Conservation (phyloP, 305 asterid genomes). For the Fraxinus paxiana region DNA sequence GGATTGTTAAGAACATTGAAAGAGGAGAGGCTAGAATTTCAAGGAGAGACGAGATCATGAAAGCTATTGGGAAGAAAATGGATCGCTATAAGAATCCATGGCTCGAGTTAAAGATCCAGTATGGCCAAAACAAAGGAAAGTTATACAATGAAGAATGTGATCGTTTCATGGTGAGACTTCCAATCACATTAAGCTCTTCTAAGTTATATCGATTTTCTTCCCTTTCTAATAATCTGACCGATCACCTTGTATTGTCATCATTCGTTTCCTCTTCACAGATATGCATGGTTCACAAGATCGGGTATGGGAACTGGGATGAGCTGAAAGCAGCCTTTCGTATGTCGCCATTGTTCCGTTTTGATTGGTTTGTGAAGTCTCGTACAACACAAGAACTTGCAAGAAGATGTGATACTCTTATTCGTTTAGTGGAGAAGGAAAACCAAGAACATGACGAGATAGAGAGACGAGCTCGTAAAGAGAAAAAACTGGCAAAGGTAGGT, state of each 20-base stretch:
- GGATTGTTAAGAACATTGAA: slow-evolving; percentile 88
- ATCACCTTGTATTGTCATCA: neutral
- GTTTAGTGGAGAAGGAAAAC: slow-evolving; percentile 89
- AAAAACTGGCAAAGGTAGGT: slow-evolving; percentile 81
- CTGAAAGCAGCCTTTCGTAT: slow-evolving; percentile 95
- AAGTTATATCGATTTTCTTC: neutral
- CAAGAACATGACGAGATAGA: slow-evolving; percentile 95
- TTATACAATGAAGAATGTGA: slow-evolving; percentile 98
- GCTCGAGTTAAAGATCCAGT: slow-evolving; percentile 91
- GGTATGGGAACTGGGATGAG: slow-evolving; percentile 99
- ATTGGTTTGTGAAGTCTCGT: slow-evolving; percentile 99
- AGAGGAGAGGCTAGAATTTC: slow-evolving; percentile 98
- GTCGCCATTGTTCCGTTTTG: slow-evolving; percentile 89
- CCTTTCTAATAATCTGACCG: neutral
- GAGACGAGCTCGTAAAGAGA: slow-evolving; percentile 97
- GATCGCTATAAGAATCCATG: slow-evolving; percentile 98
- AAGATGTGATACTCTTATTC: slow-evolving; percentile 91
- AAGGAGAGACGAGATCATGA: slow-evolving; percentile 95
- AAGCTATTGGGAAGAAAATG: slow-evolving; percentile 91
- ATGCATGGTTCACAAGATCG: slow-evolving; percentile 97
- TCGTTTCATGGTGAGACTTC: slow-evolving; percentile 81
- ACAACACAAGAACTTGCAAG: slow-evolving; percentile 98
- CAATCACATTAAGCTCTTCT: neutral
- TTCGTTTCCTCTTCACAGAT: slow-evolving; percentile 40
- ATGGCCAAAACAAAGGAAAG: slow-evolving; percentile 99